Base-by-base conservation (phyloP, 495 filamentous ascomycete species). In the Trichoderma virens region DNA sequence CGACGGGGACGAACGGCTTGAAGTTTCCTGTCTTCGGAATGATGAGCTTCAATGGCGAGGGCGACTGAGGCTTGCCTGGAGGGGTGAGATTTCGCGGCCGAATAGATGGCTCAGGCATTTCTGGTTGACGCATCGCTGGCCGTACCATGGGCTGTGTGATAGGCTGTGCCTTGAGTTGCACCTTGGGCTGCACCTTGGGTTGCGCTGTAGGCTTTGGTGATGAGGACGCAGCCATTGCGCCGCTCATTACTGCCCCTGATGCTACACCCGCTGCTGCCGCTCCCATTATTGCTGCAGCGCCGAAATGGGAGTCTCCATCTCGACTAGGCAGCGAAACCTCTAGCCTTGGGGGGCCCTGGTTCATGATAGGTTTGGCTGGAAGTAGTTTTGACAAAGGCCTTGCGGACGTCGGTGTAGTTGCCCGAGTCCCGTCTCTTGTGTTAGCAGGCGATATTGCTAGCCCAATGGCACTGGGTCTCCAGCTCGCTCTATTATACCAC, bases 361-460 rank as follows among this genome's bases (percentile, higher is more conserved):
- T 66, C 51, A 73, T 62, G 25, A 39, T 63, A 6, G 71, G 71
- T 62, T 73, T 73, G 31, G 68, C 68, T 7, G 71, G 71, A 18
- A 72, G 62, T 2, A 73, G 65, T 61, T 61, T 71, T 1, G 67
- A 68, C 60, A 67, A 6, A 18, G 41, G 45, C 20, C 56, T n/a
- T 8, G 45, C n/a, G 14, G 32, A 23, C 9, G 62, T 32, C 23
- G 62, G 39, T 25, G 32, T 32, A 11, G 62, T 3, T 7, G n/a
- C 47, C 9, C 28, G 39, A 20, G 25, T 43, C 45, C 20, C 35
- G n/a, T 63, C 31, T 25, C 63, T 65, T n/a, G 31, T 61, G 5
- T 20, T 20, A 14, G 62, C 65, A 73, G 20, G 76, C 71, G 62
- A 81, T 72, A 62, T 38, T 6, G 79, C 79, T 16, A 82, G 64